Conservation (phyloP, 768 basidiomycete species). For the Xerocomellus amylosporus region DNA sequence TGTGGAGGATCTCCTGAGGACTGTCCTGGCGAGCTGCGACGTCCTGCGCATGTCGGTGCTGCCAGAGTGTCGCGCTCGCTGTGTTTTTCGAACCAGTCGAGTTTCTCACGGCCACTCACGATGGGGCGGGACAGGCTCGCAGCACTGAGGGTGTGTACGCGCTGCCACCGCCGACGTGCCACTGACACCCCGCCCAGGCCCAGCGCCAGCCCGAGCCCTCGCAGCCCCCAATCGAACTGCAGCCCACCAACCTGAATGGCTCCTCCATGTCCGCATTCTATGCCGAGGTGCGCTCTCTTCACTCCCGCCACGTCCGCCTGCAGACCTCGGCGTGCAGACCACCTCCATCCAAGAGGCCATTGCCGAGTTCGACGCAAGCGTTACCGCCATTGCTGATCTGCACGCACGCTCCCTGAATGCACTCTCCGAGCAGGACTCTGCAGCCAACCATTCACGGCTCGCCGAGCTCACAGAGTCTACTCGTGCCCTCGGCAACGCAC, state of each 20-base stretch:
- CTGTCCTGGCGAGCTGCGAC: constrained; percentile 71
- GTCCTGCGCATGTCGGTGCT: constrained; percentile 58
- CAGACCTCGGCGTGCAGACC: constrained; percentile 33
- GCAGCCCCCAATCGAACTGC: constrained; percentile 28
- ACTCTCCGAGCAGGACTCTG: constrained; percentile 45
- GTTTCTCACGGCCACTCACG: constrained; percentile 16
- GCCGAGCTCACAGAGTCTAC: constrained; percentile 61
- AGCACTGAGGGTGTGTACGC: constrained; percentile 68
- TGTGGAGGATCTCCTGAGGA: constrained; percentile 41
- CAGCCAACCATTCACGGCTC: constrained; percentile 44
- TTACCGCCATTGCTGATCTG: constrained; percentile 45
- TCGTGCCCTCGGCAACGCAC: constrained; percentile 50
- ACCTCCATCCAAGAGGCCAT: constrained; percentile 48
- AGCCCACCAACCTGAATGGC: constrained; percentile 5
- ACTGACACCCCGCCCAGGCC: constrained; percentile 42
- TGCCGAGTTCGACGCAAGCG: constrained; percentile 43
- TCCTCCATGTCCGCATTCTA: constrained; percentile 34
- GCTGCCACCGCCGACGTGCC: constrained; percentile 40
- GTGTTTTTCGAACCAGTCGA: background rate
- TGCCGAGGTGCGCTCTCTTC: constrained; percentile 23
- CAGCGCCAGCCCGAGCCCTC: constrained; percentile 42
- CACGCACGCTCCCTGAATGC: constrained; percentile 50
- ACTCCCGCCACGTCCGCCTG: background rate
- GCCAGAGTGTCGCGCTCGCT: constrained; percentile 36
- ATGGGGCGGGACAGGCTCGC: constrained; percentile 78